Conservation (phyloP, 208 protist species). For the Phytomonas francai region DNA sequence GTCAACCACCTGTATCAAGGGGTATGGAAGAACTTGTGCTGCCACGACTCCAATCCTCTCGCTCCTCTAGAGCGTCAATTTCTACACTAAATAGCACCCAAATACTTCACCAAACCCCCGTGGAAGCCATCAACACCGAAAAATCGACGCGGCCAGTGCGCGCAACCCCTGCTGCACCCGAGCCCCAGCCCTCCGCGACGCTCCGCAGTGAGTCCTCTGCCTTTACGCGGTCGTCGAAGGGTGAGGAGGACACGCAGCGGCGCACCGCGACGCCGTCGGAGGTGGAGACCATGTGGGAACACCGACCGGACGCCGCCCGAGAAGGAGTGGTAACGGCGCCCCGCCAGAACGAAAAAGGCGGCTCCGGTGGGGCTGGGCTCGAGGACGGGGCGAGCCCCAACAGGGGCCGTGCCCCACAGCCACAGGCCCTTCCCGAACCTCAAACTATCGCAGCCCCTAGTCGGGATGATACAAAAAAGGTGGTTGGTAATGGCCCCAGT, state of each 20-base stretch:
- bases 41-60: neutral
- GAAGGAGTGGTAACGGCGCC: too few species aligned
- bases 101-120: neutral
- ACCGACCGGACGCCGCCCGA: too few species aligned
- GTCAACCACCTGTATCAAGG: neutral
- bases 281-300: neutral
- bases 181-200: neutral
- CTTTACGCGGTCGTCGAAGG: neutral
- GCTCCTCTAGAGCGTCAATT: neutral
- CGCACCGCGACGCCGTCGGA: neutral
- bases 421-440: neutral
- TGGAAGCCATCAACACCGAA: neutral
- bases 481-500: neutral
- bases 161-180: neutral
- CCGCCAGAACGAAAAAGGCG: too few species aligned
- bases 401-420: too few species aligned
- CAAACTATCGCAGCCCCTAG: neutral
- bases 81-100: neutral
- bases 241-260: too few species aligned
- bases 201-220: neutral
- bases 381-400: too few species aligned
- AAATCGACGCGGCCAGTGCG: neutral
- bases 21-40: neutral
- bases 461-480: neutral
- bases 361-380: too few species aligned